Evolutionary conservation across 768 basidiomycete species (phyloP).

Genomic region (Phylloporus sp.): DNA sequence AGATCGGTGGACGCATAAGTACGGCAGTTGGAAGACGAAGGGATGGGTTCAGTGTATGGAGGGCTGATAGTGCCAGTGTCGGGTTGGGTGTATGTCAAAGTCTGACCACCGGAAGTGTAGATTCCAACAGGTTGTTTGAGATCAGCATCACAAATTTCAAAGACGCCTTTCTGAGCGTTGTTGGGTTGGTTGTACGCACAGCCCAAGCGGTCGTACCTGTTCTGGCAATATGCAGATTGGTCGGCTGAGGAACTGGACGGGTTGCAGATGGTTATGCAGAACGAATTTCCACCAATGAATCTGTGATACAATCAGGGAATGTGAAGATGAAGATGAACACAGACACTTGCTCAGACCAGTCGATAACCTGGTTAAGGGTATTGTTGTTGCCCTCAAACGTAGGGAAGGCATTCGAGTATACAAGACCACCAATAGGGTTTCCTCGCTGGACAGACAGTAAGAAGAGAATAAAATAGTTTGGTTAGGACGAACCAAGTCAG

Average conservation of each 20-base stretch:
- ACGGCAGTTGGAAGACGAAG: conserved; percentile 44
- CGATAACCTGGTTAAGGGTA: conserved; percentile 49
- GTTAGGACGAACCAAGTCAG: conserved; percentile 46
- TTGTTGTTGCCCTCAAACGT: conserved; percentile 35
- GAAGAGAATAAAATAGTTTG: conserved; percentile 11
- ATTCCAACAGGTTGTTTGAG: conserved; percentile 60
- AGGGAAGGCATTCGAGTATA: conserved; percentile 60
- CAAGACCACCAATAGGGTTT: conserved; percentile 73
- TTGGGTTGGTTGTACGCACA: conserved; percentile 72
- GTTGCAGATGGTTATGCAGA: conserved; percentile 75
- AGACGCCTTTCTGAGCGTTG: conserved; percentile 51
- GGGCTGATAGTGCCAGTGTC: conserved; percentile 25
- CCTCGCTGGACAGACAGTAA: conserved; percentile 47
- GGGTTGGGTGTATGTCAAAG: conserved; percentile 43
- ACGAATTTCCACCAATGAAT: conserved; percentile 62
- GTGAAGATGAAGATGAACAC: not conserved
- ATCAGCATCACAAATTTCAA: conserved; percentile 65
- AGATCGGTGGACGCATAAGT: conserved; percentile 35
- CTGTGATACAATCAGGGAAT: conserved; percentile 18
- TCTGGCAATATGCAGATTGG: conserved; percentile 55
- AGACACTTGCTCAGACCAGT: conserved; percentile 59
- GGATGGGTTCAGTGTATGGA: conserved; percentile 40
- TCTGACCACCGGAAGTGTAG: conserved; percentile 39
- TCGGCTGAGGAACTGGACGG: conserved; percentile 38
- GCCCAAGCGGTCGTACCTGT: conserved; percentile 72